A percentile compares a stretch with the other conserved stretches of the same genome.
Evolutionary conservation across 2,329 filamentous ascomycete genomes (phyloP).

Genomic region (Nigrospora osmanthi): DNA sequence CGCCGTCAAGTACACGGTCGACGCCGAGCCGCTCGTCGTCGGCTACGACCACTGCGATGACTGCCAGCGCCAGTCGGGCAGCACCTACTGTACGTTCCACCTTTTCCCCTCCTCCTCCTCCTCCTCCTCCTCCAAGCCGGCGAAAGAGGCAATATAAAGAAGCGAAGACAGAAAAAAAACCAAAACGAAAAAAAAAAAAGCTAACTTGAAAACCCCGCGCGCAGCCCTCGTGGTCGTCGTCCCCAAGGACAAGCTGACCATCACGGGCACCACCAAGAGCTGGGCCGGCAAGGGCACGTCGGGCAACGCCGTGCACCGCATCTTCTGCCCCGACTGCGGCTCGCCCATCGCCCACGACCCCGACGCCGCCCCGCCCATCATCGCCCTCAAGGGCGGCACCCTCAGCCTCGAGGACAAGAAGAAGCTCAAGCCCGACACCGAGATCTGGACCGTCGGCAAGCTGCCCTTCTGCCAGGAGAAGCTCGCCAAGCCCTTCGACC

Average conservation of each 20-base stretch:
- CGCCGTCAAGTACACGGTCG: conserved; percentile 59
- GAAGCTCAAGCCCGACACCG: conserved; percentile 58
- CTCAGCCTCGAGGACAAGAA: conserved; percentile 59
- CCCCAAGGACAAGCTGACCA: conserved; percentile 55
- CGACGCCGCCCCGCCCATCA: conserved; percentile 61
- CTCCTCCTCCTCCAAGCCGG: no score
- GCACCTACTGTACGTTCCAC: conserved; percentile 52
- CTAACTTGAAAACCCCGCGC: conserved; percentile 6
- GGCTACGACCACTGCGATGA: conserved; percentile 68
- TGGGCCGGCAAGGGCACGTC: conserved; percentile 52
- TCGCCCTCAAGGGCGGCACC: conserved; percentile 61
- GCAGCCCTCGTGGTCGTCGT: conserved; percentile 58
- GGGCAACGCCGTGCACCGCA: conserved; percentile 56
- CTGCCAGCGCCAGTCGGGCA: conserved; percentile 63
- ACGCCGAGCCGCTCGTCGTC: conserved; percentile 25
- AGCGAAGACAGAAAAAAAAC: no score
- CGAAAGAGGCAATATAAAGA: no score
- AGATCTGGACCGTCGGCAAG: conserved; percentile 64
- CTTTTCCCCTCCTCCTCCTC: neutral
- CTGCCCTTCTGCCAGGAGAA: conserved; percentile 63
- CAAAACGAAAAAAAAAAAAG: neutral
- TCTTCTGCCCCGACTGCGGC: conserved; percentile 64
- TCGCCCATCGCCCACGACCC: conserved; percentile 65
- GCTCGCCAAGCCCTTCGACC: conserved; percentile 52
- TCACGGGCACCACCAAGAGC: conserved; percentile 58